phyloP scores from a whole-genome alignment of 2,329 filamentous ascomycete genomes.

The Aspergillus sp. region DNA sequence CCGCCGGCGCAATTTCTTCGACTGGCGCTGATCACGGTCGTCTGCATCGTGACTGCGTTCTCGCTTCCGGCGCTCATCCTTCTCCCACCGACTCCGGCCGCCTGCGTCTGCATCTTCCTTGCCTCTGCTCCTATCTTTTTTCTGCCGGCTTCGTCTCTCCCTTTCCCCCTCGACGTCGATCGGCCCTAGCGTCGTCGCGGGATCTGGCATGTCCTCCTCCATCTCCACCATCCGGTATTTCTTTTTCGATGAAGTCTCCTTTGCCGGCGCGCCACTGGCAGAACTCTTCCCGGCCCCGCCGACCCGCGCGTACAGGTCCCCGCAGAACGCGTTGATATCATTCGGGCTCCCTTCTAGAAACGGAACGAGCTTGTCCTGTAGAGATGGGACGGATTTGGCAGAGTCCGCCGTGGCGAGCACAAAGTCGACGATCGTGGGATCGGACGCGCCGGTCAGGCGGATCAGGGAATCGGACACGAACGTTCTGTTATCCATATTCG shows the following conservation, averaged over 20 bases:
- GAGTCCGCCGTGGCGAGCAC: conserved; percentile 45
- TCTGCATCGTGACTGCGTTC: conserved; percentile 28
- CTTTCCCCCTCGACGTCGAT: conserved; percentile 29
- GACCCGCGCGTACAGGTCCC: conserved; percentile 34
- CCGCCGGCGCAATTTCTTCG: conserved; percentile 44
- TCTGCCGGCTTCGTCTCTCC: conserved; percentile 20
- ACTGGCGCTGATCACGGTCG: conserved; percentile 34
- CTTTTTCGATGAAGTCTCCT: conserved; percentile 33
- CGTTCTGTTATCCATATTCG: conserved; percentile 30
- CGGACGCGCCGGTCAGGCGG: conserved; percentile 46
- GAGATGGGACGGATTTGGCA: conserved; percentile 38
- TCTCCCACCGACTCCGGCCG: conserved; percentile 17
- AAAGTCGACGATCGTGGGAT: conserved; percentile 49
- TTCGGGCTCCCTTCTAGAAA: conserved; percentile 44
- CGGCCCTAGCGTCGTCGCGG: conserved; percentile 22
- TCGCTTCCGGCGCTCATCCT: conserved; percentile 31
- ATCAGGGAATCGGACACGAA: conserved; percentile 44
- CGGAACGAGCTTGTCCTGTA: conserved; percentile 43
- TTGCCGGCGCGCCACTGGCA: conserved; percentile 8
- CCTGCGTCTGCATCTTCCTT: conserved; percentile 12
- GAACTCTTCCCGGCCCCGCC: conserved; percentile 14
- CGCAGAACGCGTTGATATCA: conserved; percentile 40
- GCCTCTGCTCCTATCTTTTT: conserved; percentile 14
- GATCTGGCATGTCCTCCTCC: conserved; percentile 36
- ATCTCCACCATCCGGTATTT: conserved; percentile 47